Evolutionary conservation across 202 grass and related monocot species (phyloP), one percentile per base, ranked within the genome.

Genomic region (Cymbopogon flexuosus): DNA sequence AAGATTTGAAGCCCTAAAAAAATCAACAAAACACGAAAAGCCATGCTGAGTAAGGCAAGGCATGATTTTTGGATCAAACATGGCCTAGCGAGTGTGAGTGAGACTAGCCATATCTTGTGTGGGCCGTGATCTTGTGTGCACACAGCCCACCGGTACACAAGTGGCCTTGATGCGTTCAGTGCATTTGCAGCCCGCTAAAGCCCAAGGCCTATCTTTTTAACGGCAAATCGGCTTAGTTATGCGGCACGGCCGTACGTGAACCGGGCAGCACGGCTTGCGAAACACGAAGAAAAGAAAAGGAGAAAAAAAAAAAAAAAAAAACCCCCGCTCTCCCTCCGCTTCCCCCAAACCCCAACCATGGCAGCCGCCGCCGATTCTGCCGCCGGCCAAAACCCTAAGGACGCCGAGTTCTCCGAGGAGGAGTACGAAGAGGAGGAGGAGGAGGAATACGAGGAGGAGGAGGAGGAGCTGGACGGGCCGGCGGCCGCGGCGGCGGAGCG

Each of bases 401-500:
- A 79, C 40, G 42, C 78, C 27, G 85, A 84, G 14, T 10, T 56
- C 10, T 12, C 21, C 0, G 84, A 89, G 69, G 89, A 92, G 34
- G 86, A 86, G 42, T 56, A 84, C 56, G 84, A 92, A 0, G 77
- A 80, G 33, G 64, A 79, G 16, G 76, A 12, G 6, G 62, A 65
- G n/a, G 87, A 82, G 22, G 40, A 81, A 4, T 67, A 85, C 2
- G 87, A 90, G 2, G 89, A 93, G 4, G 84, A 93, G 4, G 84
- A 81, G 14, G 87, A 86, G 8, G 84, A 94, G 34, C 86, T 68
- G 41, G 89, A 88, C 21, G 91, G 73, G 76, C 64, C 76, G 51
- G 81, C 79, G 39, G 82, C 60, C 43, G 61, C 41, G 0, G 88
- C 79, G 33, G 67, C 54, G 66, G 84, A 94, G 83, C 87, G 87